phyloP scores from a whole-genome alignment of 2,329 filamentous ascomycete genomes.

The Apiospora pterosperma region DNA sequence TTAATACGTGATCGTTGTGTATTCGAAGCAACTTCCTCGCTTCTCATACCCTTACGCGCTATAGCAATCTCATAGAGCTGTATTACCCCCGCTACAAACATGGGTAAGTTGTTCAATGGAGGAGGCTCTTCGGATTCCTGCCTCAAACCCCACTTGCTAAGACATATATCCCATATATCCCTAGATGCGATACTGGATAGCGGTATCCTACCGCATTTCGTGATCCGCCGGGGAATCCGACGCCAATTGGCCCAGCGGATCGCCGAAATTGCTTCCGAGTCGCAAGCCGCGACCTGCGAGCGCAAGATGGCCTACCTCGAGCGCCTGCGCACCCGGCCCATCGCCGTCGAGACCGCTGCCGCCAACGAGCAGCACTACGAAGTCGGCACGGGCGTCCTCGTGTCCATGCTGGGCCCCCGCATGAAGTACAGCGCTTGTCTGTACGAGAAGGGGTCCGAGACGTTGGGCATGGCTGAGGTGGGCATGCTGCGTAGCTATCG shows the following conservation, averaged over 20 bases:
- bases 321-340: conserved; percentile 55
- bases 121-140: not conserved
- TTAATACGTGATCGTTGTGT: not conserved
- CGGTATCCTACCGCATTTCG: conserved; percentile 59
- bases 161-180: not conserved
- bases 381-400: conserved; percentile 62
- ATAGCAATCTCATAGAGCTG: not conserved
- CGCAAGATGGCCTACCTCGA: conserved; percentile 64
- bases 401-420: conserved; percentile 58
- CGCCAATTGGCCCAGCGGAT: conserved; percentile 62
- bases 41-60: not conserved
- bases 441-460: conserved; percentile 60
- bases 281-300: conserved; percentile 49
- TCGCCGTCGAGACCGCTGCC: conserved; percentile 63
- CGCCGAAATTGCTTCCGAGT: conserved; percentile 48
- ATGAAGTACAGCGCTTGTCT: conserved; percentile 73
- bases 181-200: conserved; percentile 49
- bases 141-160: not conserved
- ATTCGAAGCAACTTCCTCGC: not conserved
- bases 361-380: conserved; percentile 73
- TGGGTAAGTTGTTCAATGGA: not conserved
- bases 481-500: conserved; percentile 61
- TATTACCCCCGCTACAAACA: not conserved
- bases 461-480: conserved; percentile 62
- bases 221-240: conserved; percentile 64